These are phyloP conservation scores for Hyaloscypha finlandica DNA, from an alignment of 495 filamentous ascomycete species.

Conservation along the genomic window DNA sequence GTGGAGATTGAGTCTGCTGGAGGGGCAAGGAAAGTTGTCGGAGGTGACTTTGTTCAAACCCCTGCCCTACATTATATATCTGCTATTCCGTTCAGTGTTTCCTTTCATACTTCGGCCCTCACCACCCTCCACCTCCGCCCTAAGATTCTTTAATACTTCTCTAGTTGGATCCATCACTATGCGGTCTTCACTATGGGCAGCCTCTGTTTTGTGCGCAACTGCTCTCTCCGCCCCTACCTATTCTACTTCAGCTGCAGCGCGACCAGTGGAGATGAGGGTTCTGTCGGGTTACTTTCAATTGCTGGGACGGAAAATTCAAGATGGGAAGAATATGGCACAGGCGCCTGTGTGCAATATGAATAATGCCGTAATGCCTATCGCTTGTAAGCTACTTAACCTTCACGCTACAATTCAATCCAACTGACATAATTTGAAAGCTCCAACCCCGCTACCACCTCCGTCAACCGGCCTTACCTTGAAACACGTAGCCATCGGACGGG, in stretches of 20 bases:
- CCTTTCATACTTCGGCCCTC: slow-evolving; percentile 1
- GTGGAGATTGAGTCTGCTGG: no score
- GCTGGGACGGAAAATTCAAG: slow-evolving; percentile 48
- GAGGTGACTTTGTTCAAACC: no score
- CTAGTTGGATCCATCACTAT: slow-evolving; percentile 27
- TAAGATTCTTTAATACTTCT: slow-evolving; percentile 30
- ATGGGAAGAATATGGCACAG: slow-evolving; percentile 35
- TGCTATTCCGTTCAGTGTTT: background rate
- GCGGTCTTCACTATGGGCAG: slow-evolving; percentile 48
- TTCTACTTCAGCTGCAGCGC: slow-evolving; percentile 33
- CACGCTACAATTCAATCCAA: slow-evolving; percentile 15
- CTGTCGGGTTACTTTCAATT: slow-evolving; percentile 57
- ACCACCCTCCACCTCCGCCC: slow-evolving; percentile 20
- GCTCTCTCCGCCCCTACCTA: slow-evolving; percentile 48
- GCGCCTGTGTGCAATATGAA: slow-evolving; percentile 53
- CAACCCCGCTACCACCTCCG: slow-evolving; percentile 55
- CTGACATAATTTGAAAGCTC: slow-evolving; percentile 29
- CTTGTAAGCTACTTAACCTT: slow-evolving; percentile 37
- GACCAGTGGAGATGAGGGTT: slow-evolving; percentile 40
- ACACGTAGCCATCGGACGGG: slow-evolving; percentile 84
- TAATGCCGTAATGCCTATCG: slow-evolving; percentile 44
- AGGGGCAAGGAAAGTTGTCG: no score
- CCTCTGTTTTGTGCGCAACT: slow-evolving; percentile 46
- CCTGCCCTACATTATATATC: background rate
- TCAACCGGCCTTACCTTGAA: slow-evolving; percentile 57